These are phyloP conservation scores for Lactifluus piperatus DNA, from an alignment of 768 basidiomycete genomes.

Conservation along the genomic window DNA sequence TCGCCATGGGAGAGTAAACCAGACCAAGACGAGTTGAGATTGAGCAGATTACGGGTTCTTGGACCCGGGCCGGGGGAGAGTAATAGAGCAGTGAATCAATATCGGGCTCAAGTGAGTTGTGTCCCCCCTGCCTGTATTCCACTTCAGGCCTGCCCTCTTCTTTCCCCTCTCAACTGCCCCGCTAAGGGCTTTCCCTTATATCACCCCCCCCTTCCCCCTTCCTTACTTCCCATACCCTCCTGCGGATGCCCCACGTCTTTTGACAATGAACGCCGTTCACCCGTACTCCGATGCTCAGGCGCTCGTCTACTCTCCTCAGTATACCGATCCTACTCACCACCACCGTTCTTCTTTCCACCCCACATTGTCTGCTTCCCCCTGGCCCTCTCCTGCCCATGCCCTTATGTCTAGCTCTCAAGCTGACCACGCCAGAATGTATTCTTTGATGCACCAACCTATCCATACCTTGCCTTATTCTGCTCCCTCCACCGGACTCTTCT, in stretches of 20 bases:
- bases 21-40: not conserved
- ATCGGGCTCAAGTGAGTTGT: slow-evolving; percentile 3
- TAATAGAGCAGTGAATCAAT: slow-evolving; percentile 3
- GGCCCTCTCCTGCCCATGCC: slow-evolving; percentile 21
- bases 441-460: slow-evolving; percentile 22
- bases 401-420: slow-evolving; percentile 18
- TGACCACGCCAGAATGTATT: slow-evolving; percentile 20
- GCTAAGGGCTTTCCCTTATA: slow-evolving; percentile 12
- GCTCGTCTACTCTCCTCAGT: slow-evolving; percentile 16
- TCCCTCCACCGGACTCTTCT: slow-evolving; percentile 14
- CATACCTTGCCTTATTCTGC: slow-evolving; percentile 21
- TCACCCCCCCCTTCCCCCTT: slow-evolving; percentile 8
- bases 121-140: slow-evolving; percentile 12
- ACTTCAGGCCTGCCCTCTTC: slow-evolving; percentile 5
- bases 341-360: slow-evolving; percentile 17
- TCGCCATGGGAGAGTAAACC: slow-evolving; percentile 4
- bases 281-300: slow-evolving; percentile 17
- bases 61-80: not conserved
- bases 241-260: slow-evolving; percentile 18
- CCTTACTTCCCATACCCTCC: slow-evolving; percentile 6
- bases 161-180: slow-evolving; percentile 12
- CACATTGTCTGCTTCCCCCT: slow-evolving; percentile 18
- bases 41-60: slow-evolving; percentile 3
- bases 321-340: slow-evolving; percentile 19
- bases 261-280: slow-evolving; percentile 19